phyloP scores from a whole-genome alignment of 495 filamentous ascomycete species.

The Hyaloscypha finlandica region DNA sequence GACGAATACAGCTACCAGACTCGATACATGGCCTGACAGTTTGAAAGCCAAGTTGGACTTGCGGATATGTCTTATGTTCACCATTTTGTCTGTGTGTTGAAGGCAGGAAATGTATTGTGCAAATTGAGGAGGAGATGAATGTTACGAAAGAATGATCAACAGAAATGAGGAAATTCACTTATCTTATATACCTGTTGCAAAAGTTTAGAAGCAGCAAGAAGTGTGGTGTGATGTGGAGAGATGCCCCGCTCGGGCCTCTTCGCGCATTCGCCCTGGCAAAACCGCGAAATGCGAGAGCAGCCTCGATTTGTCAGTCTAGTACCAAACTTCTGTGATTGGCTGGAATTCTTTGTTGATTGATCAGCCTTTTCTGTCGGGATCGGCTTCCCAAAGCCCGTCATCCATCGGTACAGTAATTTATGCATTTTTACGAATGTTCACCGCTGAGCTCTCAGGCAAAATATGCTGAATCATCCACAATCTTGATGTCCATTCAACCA shows the following conservation, averaged over 20 bases:
- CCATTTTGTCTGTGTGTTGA: constrained; percentile 22
- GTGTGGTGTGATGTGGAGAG: not conserved
- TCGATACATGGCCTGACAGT: constrained; percentile 6
- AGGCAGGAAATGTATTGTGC: not conserved
- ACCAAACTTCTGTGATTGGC: not conserved
- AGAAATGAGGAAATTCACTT: not conserved
- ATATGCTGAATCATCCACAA: not conserved
- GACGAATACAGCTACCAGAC: constrained; percentile 34
- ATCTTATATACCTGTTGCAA: not conserved
- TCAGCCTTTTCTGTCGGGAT: not conserved
- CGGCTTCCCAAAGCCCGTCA: no score
- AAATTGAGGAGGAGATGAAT: not conserved
- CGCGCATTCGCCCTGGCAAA: not conserved
- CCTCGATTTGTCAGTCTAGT: not conserved
- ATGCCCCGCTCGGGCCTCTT: not conserved
- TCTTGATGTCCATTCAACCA: not conserved
- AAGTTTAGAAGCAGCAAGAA: not conserved
- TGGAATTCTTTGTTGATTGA: not conserved
- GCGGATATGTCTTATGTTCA: constrained; percentile 27
- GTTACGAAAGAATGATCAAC: not conserved
- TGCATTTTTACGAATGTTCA: no score
- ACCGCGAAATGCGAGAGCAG: not conserved
- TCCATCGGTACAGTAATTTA: no score
- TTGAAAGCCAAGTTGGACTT: constrained; percentile 29
- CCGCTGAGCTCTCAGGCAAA: not conserved